Conservation (phyloP, 345 rosid species). For the Euphorbia pulcherrima region DNA sequence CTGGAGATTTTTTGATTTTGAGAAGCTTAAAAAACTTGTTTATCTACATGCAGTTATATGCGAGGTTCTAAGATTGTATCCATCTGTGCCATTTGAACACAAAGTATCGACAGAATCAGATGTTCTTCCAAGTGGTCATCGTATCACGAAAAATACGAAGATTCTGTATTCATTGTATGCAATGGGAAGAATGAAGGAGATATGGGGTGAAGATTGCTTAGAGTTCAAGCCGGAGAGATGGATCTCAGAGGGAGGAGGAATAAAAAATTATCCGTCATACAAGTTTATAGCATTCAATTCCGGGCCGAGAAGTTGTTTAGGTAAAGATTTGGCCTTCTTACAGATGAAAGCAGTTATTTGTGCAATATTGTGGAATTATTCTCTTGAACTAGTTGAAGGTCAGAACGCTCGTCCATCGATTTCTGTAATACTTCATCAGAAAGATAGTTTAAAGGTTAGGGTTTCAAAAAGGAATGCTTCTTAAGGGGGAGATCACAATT, state of each 20-base stretch:
- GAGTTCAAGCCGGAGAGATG: slow-evolving; percentile 26
- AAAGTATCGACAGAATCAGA: neutral
- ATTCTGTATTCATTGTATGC: slow-evolving; percentile 6
- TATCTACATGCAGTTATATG: slow-evolving; percentile 20
- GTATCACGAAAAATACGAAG: neutral
- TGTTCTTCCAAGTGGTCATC: slow-evolving; percentile 18
- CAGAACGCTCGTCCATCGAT: neutral
- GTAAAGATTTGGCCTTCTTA: slow-evolving; percentile 9
- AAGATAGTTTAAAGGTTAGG: slow-evolving; percentile 13
- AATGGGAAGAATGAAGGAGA: neutral
- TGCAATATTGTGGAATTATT: slow-evolving; percentile 7
- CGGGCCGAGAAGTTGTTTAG: slow-evolving; percentile 13
- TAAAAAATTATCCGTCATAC: slow-evolving; percentile 8
- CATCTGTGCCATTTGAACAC: slow-evolving; percentile 4
- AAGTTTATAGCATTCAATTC: slow-evolving; percentile 10
- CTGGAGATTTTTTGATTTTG: neutral
- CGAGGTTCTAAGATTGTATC: slow-evolving; percentile 5
- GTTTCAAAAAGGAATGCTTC: slow-evolving; percentile 4
- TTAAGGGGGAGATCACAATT: neutral
- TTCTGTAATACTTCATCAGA: slow-evolving; percentile 10
- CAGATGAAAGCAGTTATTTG: slow-evolving; percentile 9
- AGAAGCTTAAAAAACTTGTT: slow-evolving; percentile 6
- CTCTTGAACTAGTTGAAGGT: neutral
- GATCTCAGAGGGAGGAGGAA: neutral
- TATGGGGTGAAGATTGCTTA: neutral